Percentiles rank a stretch among this genome's conserved stretches.
Evolutionary conservation across 2,329 filamentous ascomycete genomes (phyloP).

Genomic region (Coniochaeta sp.): DNA sequence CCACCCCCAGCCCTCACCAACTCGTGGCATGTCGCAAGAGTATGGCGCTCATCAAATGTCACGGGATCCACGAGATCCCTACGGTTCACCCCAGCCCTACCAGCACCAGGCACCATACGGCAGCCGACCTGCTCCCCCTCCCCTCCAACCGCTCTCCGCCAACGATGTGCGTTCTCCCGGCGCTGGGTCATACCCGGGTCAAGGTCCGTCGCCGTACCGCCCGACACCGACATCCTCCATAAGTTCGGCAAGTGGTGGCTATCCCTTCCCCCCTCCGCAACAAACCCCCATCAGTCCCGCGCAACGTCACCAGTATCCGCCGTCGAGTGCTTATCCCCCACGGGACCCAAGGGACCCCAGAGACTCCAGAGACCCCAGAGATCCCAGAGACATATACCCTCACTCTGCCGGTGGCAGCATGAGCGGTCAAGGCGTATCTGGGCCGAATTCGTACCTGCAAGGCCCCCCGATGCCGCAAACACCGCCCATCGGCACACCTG

Average conservation of each 20-base stretch:
- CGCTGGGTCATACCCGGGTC: constrained; percentile 26
- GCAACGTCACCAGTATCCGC: constrained; percentile 45
- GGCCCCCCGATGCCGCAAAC: constrained; percentile 34
- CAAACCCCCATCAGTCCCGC: constrained; percentile 41
- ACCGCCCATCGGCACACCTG: constrained; percentile 39
- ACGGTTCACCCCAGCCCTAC: constrained; percentile 29
- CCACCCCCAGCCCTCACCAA: constrained; percentile 38
- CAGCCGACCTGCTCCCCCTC: constrained; percentile 33
- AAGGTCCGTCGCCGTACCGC: constrained; percentile 42
- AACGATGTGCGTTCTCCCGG: constrained; percentile 45
- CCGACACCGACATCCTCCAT: constrained; percentile 39
- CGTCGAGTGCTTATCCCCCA: constrained; percentile 33
- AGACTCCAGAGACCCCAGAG: no score
- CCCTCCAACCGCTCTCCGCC: constrained; percentile 37
- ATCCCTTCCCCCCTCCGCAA: constrained; percentile 41
- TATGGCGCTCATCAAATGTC: constrained; percentile 27
- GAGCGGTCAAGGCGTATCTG: constrained; percentile 23
- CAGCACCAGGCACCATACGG: constrained; percentile 32
- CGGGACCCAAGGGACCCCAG: no score
- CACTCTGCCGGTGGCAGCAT: constrained; percentile 24
- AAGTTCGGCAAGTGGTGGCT: constrained; percentile 33
- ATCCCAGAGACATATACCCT: constrained; percentile 37
- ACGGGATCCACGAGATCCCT: constrained; percentile 20
- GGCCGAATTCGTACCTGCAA: neutral
- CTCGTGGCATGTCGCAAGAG: constrained; percentile 37